Conservation (phyloP, 1,284 basidiomycete genomes). For the Irpex rosettiformis region DNA sequence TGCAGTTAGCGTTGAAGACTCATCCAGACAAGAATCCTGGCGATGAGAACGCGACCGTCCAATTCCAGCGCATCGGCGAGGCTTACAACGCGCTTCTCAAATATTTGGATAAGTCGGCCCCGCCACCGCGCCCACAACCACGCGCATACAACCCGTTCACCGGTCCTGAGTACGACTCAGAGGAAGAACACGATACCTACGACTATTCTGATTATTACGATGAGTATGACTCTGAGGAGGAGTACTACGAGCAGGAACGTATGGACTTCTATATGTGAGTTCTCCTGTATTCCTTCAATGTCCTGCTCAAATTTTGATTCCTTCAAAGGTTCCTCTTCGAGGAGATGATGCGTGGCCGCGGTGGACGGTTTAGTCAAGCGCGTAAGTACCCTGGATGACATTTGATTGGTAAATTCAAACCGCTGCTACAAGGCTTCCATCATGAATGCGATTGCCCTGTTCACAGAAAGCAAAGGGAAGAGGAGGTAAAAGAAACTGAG, state of each 20-base stretch:
- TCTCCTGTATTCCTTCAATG: conserved; percentile 2
- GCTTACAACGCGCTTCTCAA: conserved; percentile 61
- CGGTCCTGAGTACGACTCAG: conserved; percentile 27
- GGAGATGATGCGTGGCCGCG: conserved; percentile 39
- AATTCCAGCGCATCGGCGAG: conserved; percentile 65
- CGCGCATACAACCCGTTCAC: conserved; percentile 17
- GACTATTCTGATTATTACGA: conserved; percentile 29
- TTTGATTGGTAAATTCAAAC: neutral
- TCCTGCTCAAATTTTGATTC: neutral
- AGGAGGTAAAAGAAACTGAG: conserved; percentile 8
- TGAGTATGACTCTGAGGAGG: conserved; percentile 31
- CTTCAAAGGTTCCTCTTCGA: conserved; percentile 45
- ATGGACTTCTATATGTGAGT: conserved; percentile 43
- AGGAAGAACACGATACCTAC: conserved; percentile 32
- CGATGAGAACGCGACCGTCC: conserved; percentile 57
- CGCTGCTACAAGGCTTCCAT: neutral
- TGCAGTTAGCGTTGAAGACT: conserved; percentile 58
- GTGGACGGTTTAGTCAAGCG: conserved; percentile 25
- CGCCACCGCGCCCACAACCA: conserved; percentile 21
- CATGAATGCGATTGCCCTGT: neutral
- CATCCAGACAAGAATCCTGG: conserved; percentile 75
- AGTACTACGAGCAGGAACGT: conserved; percentile 19
- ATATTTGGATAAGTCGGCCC: conserved; percentile 42
- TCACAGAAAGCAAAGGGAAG: neutral
- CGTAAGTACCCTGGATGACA: conserved; percentile 22